Evolutionary conservation across 2,329 filamentous ascomycete species (phyloP).

Genomic region (Hymenoscyphus fraxineus): DNA sequence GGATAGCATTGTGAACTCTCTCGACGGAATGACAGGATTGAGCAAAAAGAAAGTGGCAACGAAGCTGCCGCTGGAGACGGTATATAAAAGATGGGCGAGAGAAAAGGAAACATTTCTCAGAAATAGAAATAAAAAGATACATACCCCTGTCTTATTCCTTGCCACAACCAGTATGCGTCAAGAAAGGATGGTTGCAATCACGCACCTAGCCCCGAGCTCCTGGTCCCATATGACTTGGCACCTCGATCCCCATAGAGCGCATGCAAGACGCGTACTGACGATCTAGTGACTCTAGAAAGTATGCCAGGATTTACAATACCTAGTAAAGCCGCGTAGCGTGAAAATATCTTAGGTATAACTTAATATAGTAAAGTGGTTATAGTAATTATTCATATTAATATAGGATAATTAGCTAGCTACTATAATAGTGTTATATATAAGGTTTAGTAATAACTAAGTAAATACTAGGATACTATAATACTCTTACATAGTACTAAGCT

Average conservation of each 20-base stretch:
- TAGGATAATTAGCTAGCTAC: too few species aligned
- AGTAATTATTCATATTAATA: too few species aligned
- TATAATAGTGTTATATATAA: too few species aligned
- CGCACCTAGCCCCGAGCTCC: neutral
- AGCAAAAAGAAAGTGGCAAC: neutral
- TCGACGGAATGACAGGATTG: neutral
- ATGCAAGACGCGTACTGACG: neutral
- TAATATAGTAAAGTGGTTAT: too few species aligned
- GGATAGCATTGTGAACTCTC: slow-evolving; percentile 15
- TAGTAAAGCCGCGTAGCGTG: neutral
- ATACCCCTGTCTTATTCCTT: neutral
- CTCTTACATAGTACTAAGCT: too few species aligned
- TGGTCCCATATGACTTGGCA: neutral
- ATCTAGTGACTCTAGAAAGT: neutral
- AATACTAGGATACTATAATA: too few species aligned
- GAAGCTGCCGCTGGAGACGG: neutral
- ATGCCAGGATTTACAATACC: neutral
- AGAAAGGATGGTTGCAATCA: neutral
- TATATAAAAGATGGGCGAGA: neutral
- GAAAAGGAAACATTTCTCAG: neutral
- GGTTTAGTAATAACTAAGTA: too few species aligned
- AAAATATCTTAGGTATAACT: neutral
- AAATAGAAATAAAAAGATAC: neutral
- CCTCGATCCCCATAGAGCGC: neutral
- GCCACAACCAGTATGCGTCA: neutral